Conservation (phyloP, 2,329 filamentous ascomycete genomes). For the Dryadomyces quercivorus region DNA sequence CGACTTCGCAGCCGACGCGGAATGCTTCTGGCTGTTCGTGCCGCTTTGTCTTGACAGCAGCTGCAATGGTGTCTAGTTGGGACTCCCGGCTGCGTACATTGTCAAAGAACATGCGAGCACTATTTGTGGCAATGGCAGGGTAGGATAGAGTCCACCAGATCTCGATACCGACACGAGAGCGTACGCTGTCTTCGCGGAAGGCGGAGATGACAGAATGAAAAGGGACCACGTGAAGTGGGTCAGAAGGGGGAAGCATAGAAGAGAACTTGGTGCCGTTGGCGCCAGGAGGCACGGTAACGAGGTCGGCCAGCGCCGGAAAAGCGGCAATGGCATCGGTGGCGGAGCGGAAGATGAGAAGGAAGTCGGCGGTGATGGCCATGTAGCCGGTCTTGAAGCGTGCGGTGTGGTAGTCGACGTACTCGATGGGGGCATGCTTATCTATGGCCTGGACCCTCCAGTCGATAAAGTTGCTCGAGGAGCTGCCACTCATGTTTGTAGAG, state of each 20-base stretch:
- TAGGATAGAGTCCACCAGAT: slow-evolving; percentile 41
- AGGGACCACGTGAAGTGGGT: slow-evolving; percentile 31
- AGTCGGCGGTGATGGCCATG: slow-evolving; percentile 37
- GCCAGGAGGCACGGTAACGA: slow-evolving; percentile 11
- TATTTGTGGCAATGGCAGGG: slow-evolving; percentile 31
- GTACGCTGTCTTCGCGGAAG: slow-evolving; percentile 37
- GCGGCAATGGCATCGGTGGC: slow-evolving; percentile 32
- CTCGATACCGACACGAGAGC: slow-evolving; percentile 39
- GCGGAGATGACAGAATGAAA: slow-evolving; percentile 38
- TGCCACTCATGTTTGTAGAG: slow-evolving; percentile 16
- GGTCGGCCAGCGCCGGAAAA: slow-evolving; percentile 25
- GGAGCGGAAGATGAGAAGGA: slow-evolving; percentile 37
- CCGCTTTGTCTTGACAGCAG: slow-evolving; percentile 22
- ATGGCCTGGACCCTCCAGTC: slow-evolving; percentile 21
- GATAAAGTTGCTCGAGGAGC: slow-evolving; percentile 17
- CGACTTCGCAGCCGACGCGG: slow-evolving; percentile 33
- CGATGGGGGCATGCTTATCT: slow-evolving; percentile 30
- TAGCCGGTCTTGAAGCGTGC: slow-evolving; percentile 39
- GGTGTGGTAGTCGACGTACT: slow-evolving; percentile 18
- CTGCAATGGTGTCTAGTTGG: slow-evolving; percentile 32
- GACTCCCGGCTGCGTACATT: slow-evolving; percentile 36
- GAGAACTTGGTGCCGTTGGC: slow-evolving; percentile 6
- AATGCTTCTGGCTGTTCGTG: slow-evolving; percentile 21
- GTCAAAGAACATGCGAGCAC: slow-evolving; percentile 36
- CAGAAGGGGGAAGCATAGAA: slow-evolving; percentile 13